Conservation (phyloP, 2,329 filamentous ascomycete species). For the Rhexocercosporidium sp. region DNA sequence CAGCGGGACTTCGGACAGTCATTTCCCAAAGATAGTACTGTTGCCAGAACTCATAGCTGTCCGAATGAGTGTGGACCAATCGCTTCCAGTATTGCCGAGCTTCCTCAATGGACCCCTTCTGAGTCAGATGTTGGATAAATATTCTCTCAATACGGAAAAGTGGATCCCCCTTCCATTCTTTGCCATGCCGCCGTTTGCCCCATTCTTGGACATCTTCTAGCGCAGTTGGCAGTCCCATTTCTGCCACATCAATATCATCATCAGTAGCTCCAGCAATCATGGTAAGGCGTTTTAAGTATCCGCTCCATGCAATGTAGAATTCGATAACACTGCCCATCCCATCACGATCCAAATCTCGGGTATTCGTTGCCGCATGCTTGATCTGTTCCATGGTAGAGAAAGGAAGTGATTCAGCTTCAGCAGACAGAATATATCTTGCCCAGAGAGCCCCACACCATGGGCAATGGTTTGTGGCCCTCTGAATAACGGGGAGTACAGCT, state of each 20-base stretch:
- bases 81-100: slow-evolving; percentile 80
- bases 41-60: slow-evolving; percentile 93
- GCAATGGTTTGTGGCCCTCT: slow-evolving; percentile 86
- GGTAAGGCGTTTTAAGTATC: slow-evolving; percentile 85
- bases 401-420: slow-evolving; percentile 76
- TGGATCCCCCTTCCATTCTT: slow-evolving; percentile 83
- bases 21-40: slow-evolving; percentile 94
- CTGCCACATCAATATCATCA: slow-evolving; percentile 86
- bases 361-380: slow-evolving; percentile 90
- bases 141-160: slow-evolving; percentile 89
- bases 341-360: slow-evolving; percentile 80
- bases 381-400: slow-evolving; percentile 86
- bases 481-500: slow-evolving; percentile 71
- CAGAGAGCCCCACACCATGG: slow-evolving; percentile 92
- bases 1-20: slow-evolving; percentile 46
- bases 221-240: slow-evolving; percentile 85
- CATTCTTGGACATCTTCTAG: slow-evolving; percentile 82
- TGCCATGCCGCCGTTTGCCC: slow-evolving; percentile 74
- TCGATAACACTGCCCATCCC: slow-evolving; percentile 89
- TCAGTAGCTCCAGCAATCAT: slow-evolving; percentile 76
- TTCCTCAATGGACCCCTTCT: slow-evolving; percentile 77
- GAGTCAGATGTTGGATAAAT: slow-evolving; percentile 87
- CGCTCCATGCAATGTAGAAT: slow-evolving; percentile 93
- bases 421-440: slow-evolving; percentile 85
- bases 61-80: slow-evolving; percentile 69